phyloP scores from a whole-genome alignment of 2,329 filamentous ascomycete genomes.

The Ceratocystis colombiana region DNA sequence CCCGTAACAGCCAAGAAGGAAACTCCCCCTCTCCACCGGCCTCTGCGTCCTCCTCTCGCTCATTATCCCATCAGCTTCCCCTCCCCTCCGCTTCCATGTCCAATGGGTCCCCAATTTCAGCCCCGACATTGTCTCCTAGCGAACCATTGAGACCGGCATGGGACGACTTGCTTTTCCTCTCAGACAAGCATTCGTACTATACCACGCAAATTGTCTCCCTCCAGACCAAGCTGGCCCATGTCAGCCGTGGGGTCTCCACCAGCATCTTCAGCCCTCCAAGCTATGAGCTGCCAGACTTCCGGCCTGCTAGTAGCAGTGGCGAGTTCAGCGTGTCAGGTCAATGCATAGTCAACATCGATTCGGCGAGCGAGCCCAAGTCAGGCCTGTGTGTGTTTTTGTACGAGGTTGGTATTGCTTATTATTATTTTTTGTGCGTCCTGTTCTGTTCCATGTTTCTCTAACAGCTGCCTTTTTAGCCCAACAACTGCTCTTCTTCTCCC shows the following conservation, averaged over 20 bases:
- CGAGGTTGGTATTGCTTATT: slow-evolving; percentile 36
- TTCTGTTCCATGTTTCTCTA: background rate
- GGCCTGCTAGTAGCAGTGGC: slow-evolving; percentile 31
- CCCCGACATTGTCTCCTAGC: slow-evolving; percentile 23
- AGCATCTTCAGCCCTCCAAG: slow-evolving; percentile 28
- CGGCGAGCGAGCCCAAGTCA: slow-evolving; percentile 29
- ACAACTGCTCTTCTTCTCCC: slow-evolving; percentile 34
- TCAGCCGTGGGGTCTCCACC: slow-evolving; percentile 9
- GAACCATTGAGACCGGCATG: slow-evolving; percentile 42
- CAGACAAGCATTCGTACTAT: slow-evolving; percentile 33
- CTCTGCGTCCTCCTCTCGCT: slow-evolving; percentile 6
- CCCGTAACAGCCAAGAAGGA: slow-evolving; percentile 27
- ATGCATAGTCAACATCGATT: slow-evolving; percentile 34
- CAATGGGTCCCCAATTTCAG: background rate
- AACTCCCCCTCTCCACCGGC: slow-evolving; percentile 18
- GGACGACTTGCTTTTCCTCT: slow-evolving; percentile 40
- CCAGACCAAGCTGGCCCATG: slow-evolving; percentile 34
- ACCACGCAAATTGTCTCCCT: slow-evolving; percentile 38
- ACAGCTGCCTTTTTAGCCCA: slow-evolving; percentile 34
- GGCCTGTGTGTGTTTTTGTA: slow-evolving; percentile 45
- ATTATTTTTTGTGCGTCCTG: background rate
- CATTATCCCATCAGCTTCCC: slow-evolving; percentile 18
- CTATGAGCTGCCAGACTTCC: slow-evolving; percentile 35
- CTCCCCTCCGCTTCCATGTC: slow-evolving; percentile 18
- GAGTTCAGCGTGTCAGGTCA: slow-evolving; percentile 38